phyloP scores from a whole-genome alignment of 148 eudicot genomes.

The Cornus suecica region DNA sequence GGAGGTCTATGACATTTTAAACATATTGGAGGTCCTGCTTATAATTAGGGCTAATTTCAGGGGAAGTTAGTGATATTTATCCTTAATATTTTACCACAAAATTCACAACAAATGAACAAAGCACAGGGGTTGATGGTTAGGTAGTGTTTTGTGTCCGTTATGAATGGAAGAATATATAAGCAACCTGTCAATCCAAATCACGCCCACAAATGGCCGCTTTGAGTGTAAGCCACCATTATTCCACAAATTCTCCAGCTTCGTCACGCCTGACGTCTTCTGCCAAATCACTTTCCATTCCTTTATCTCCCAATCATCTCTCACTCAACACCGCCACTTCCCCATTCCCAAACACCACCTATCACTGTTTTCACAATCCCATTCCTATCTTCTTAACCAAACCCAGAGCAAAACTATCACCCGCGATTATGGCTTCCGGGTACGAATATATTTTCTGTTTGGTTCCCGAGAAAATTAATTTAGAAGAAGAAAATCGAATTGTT shows the following conservation, averaged over 20 bases:
- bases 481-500: not conserved
- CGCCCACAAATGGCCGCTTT: not conserved
- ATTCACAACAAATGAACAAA: too few species aligned
- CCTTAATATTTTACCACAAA: too few species aligned
- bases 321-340: not conserved
- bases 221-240: not conserved
- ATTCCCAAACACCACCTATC: not conserved
- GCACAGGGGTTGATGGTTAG: too few species aligned
- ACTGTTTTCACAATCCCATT: not conserved
- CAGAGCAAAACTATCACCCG: constrained; percentile 10
- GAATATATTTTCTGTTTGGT: not conserved
- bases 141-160: too few species aligned
- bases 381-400: not conserved
- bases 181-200: not conserved
- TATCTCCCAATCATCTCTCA: not conserved
- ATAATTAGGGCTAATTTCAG: too few species aligned
- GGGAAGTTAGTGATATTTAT: too few species aligned
- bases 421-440: constrained; percentile 29
- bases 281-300: not conserved
- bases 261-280: not conserved
- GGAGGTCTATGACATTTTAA: too few species aligned
- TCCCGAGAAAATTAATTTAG: not conserved
- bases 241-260: not conserved
- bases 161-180: not conserved
- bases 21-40: too few species aligned